phyloP scores from a whole-genome alignment of 768 basidiomycete genomes.

The Albatrellus ellisii region DNA sequence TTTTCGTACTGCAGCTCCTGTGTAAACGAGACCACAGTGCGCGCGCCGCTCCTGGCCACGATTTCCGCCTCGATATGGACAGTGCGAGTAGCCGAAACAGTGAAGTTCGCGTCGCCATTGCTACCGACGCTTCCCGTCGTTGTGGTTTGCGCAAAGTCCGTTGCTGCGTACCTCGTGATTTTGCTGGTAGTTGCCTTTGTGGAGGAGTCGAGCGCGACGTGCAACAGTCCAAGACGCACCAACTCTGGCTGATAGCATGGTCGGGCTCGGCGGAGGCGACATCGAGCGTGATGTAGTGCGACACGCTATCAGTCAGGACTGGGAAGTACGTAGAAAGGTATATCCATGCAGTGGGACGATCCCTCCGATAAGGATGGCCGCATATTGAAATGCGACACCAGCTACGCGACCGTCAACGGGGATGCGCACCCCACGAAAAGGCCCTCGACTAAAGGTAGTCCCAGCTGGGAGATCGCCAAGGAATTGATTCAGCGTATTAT shows the following conservation, averaged over 20 bases:
- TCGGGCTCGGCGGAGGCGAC: conserved; percentile 56
- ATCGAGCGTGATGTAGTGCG: conserved; percentile 61
- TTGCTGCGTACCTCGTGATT: conserved; percentile 43
- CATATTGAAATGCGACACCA: too few species aligned
- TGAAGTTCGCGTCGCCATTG: conserved; percentile 40
- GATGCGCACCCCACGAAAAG: too few species aligned
- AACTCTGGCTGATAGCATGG: conserved; percentile 57
- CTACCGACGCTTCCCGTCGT: conserved; percentile 29
- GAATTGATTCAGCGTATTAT: too few species aligned
- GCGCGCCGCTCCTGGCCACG: conserved; percentile 44
- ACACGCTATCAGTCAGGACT: conserved; percentile 47
- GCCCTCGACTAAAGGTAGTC: too few species aligned
- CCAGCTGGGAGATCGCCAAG: too few species aligned
- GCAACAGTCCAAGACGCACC: conserved; percentile 65
- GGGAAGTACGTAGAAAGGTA: conserved; percentile 71
- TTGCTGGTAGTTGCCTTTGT: conserved; percentile 50
- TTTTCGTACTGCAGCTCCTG: conserved; percentile 53
- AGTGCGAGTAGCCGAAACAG: conserved; percentile 41
- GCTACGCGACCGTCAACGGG: too few species aligned
- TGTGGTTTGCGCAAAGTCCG: conserved; percentile 40
- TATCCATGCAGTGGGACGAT: too few species aligned
- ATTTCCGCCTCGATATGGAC: conserved; percentile 52
- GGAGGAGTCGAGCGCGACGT: conserved; percentile 56
- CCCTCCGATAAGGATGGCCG: too few species aligned
- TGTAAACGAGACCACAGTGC: conserved; percentile 39